These are phyloP conservation scores for Diaporthe ampelina DNA, from an alignment of 2,329 filamentous ascomycete genomes.

Conservation along the genomic window DNA sequence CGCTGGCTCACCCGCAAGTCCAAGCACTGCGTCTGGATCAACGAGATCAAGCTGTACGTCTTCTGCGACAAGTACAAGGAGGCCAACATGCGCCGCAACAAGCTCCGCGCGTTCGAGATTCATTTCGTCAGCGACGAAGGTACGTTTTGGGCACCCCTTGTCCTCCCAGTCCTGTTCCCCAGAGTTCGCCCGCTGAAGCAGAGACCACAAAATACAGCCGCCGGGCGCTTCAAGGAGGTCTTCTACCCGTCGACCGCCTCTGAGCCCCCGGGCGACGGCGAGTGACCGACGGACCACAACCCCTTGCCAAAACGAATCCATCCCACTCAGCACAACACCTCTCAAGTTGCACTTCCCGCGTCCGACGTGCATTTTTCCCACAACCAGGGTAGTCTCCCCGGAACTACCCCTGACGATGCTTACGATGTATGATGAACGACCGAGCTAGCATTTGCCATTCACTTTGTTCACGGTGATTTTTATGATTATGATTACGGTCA, in stretches of 20 bases:
- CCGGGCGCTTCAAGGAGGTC: constrained; percentile 57
- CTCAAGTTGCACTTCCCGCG: not conserved
- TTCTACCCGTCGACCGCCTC: constrained; percentile 50
- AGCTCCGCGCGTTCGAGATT: constrained; percentile 64
- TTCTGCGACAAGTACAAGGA: constrained; percentile 70
- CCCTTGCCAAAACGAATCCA: not conserved
- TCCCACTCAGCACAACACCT: not conserved
- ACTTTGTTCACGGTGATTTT: not conserved
- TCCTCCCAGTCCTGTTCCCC: not conserved
- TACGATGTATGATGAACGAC: constrained; percentile 15
- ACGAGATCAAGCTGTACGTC: constrained; percentile 69
- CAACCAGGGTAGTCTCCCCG: not conserved
- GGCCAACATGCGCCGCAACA: constrained; percentile 64
- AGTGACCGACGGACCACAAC: not conserved
- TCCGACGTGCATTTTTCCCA: not conserved
- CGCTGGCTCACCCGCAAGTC: constrained; percentile 66
- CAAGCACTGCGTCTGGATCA: constrained; percentile 63
- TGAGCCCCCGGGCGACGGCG: constrained; percentile 33
- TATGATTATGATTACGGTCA: not conserved
- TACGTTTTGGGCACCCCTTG: constrained; percentile 39
- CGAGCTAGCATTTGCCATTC: not conserved
- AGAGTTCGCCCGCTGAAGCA: not conserved
- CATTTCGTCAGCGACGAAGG: constrained; percentile 61
- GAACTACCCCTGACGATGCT: not conserved
- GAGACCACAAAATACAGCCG: constrained; percentile 45